phyloP scores from a whole-genome alignment of 2,329 filamentous ascomycete genomes.

The Aspergillus sp. region DNA sequence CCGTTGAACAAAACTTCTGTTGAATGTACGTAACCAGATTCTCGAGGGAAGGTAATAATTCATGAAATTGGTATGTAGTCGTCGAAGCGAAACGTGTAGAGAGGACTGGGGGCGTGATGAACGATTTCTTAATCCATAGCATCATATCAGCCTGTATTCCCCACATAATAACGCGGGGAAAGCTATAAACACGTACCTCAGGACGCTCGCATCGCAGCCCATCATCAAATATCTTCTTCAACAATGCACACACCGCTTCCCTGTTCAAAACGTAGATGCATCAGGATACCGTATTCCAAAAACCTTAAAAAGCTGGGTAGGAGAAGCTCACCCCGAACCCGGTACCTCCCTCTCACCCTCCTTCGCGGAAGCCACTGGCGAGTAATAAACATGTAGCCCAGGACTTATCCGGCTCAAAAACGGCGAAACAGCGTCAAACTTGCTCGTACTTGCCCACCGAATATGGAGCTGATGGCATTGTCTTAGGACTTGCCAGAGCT shows the following conservation, averaged over 20 bases:
- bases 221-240: constrained; percentile 59
- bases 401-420: constrained; percentile 74
- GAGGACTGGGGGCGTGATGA: constrained; percentile 58
- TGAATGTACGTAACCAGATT: constrained; percentile 56
- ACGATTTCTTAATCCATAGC: constrained; percentile 50
- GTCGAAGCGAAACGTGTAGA: constrained; percentile 63
- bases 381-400: constrained; percentile 79
- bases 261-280: constrained; percentile 31
- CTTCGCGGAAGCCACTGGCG: constrained; percentile 39
- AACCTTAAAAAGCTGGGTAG: too few species aligned
- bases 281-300: constrained; percentile 4
- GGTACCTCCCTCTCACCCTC: not conserved
- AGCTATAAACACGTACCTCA: constrained; percentile 39
- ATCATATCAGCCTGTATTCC: not conserved
- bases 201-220: constrained; percentile 56
- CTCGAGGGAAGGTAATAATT: constrained; percentile 59
- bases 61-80: constrained; percentile 69
- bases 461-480: constrained; percentile 72
- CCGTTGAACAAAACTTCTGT: constrained; percentile 52
- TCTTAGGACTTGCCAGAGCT: constrained; percentile 63
- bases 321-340: constrained; percentile 17
- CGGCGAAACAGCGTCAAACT: constrained; percentile 64
- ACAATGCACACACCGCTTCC: constrained; percentile 55
- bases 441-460: constrained; percentile 67
- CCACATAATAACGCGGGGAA: not conserved